phyloP scores from a whole-genome alignment of 371 early-diverging fungal genomes.

The Apophysomyces elegans region DNA sequence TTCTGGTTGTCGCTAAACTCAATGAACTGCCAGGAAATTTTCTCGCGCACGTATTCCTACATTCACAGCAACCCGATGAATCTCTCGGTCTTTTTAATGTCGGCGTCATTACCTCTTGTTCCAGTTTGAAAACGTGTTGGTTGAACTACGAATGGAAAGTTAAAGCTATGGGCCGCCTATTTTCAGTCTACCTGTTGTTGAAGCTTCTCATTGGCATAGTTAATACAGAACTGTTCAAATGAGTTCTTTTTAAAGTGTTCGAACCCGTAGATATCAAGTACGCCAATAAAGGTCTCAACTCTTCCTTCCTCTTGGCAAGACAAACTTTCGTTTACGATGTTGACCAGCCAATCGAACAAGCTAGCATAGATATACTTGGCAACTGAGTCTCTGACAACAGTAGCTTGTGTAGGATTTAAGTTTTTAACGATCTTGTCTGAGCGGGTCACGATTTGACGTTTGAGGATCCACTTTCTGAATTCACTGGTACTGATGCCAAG shows the following conservation, averaged over 20 bases:
- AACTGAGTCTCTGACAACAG: constrained; percentile 88
- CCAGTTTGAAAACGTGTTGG: constrained; percentile 78
- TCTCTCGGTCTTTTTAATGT: constrained; percentile 71
- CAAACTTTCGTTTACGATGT: constrained; percentile 80
- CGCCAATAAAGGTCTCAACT: constrained; percentile 85
- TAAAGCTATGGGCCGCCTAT: background rate
- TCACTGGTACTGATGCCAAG: constrained; percentile 76
- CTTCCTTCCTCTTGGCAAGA: constrained; percentile 58
- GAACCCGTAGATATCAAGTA: constrained; percentile 97
- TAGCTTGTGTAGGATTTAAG: constrained; percentile 76
- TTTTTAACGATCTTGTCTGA: constrained; percentile 85
- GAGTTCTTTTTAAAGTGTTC: constrained; percentile 98
- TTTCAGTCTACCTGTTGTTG: constrained; percentile 80
- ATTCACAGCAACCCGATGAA: background rate
- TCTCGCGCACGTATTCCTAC: constrained; percentile 88
- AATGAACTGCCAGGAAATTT: constrained; percentile 89
- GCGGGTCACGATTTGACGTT: constrained; percentile 86
- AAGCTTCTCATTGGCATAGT: constrained; percentile 86
- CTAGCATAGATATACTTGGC: constrained; percentile 94
- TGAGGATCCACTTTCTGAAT: constrained; percentile 89
- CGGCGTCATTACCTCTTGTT: constrained; percentile 84
- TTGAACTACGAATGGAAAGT: constrained; percentile 64
- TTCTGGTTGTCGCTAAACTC: constrained; percentile 99
- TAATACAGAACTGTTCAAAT: constrained; percentile 83
- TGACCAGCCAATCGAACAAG: constrained; percentile 94